Base-by-base conservation (phyloP, 176 grass and related monocot species). In the Guadua angustifolia region DNA sequence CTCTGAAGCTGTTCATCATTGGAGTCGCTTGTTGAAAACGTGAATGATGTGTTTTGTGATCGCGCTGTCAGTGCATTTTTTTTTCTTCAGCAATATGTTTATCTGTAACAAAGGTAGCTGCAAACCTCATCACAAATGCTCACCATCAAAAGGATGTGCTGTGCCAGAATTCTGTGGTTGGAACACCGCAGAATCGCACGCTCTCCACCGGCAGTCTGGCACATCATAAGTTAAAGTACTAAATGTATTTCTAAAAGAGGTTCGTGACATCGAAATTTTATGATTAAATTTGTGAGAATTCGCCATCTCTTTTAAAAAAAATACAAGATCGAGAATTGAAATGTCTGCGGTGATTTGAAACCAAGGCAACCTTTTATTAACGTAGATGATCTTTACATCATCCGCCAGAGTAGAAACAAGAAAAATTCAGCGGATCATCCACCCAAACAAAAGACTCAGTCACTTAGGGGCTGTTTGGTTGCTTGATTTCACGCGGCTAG, bases 31-130 rank as follows among this genome's bases (percentile, higher is more conserved):
- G 12, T 22, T 32, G 59, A 42, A 67, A 66, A 56, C 25, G 69
- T 9, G 63, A 26, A 67, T 36, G 25, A 5, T 0, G 29, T 9
- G 51, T 73, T n/a, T 51, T 24, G 18, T 24, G n/a, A 32, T 53
- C 17, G 24, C 63, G 36, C 24, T 71, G 17, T 21, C 36, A 29
- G 29, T 1, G 7, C 33, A 19, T 42, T n/a, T 42, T 17, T 44
- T 12, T 53, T 62, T n/a, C n/a, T n/a, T 25, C 8, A 22, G 33
- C 14, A 36, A 24, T 50, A 24, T 26, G 36, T 17, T 56, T 78
- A 72, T 79, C 47, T 79, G 67, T 69, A 44, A 51, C 2, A 52
- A 45, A 72, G 38, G 6, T 64, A 47, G 51, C 38, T 51, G 72
- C 47, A 70, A 77, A 70, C 21, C 22, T 43, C 0, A 0, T 46